phyloP scores from a whole-genome alignment of 139 green algal genomes.

The Coelastrella sp. region DNA sequence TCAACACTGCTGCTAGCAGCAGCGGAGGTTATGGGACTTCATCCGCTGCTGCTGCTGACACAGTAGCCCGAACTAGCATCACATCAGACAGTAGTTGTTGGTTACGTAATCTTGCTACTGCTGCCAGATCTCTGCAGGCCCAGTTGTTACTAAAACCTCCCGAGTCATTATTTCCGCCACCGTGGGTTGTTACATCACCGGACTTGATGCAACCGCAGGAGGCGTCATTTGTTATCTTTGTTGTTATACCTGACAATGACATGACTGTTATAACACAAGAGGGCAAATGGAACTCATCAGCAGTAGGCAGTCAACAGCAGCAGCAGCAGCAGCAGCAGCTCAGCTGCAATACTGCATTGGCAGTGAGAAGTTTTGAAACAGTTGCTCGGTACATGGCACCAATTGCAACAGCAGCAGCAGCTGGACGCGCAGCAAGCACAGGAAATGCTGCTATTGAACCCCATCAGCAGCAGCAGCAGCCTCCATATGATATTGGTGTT shows the following conservation, averaged over 20 bases:
- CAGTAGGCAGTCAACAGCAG: slow-evolving; percentile 12
- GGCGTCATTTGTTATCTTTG: slow-evolving; percentile 23
- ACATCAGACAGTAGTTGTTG: background rate
- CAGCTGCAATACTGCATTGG: background rate
- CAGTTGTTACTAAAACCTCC: slow-evolving; percentile 2
- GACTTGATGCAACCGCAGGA: background rate
- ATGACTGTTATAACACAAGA: background rate
- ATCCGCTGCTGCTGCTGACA: too few relatives aligned
- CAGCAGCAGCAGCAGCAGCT: slow-evolving; percentile 22
- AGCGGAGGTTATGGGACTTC: background rate
- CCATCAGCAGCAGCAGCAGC: background rate
- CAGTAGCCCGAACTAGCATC: too few relatives aligned
- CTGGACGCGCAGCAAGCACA: background rate
- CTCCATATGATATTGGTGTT: too few relatives aligned
- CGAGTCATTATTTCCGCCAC: background rate
- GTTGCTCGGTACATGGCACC: background rate
- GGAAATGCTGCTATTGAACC: background rate
- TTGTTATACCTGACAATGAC: slow-evolving; percentile 25
- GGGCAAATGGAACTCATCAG: background rate
- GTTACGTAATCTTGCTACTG: slow-evolving; percentile 29
- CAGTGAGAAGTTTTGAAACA: background rate
- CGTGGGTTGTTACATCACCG: background rate
- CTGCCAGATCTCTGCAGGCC: background rate
- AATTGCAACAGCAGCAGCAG: background rate
- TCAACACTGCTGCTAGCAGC: background rate